Evolutionary conservation across 2,329 filamentous ascomycete genomes (phyloP), one percentile per base, ranked within the genome.

Genomic region (Colletotrichum spinosum): DNA sequence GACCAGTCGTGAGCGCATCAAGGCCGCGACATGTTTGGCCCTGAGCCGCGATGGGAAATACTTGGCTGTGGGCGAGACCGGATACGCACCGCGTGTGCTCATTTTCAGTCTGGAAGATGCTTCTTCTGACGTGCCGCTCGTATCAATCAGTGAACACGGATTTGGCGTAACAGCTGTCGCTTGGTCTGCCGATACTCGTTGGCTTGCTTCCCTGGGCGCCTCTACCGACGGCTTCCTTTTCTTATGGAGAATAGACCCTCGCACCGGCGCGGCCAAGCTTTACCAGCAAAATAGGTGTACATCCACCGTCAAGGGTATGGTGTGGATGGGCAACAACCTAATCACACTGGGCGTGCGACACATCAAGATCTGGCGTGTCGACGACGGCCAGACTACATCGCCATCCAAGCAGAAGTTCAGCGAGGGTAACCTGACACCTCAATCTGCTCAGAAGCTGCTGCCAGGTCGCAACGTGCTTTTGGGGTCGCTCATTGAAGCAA

Each of bases 171-270:
- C 90, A 64, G 92, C 92, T 41, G 88, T 99, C 39, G 91, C 94
- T 2, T 99, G 97, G 85, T 97, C 94, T 67, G 85, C 90, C 1
- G 93, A 97, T 76, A 93, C 92, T 11, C 90, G 87, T 69, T 97
- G 91, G 76, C 85, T 99, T 39, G 96, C 96, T 2, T 97, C 94
- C 17, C 84, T 99, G 11, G 96, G 96, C 35, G 88, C 91, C 15
- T 87, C 92, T 60, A 97, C 97, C 75, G 96, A 99, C 78, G 95
- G 95, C 1, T 98, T 97, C 74, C 83, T 99, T 17, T 97, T 95
- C 75, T 85, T 98, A 35, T 98, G 95, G 94, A 88, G 85, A 70
- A 87, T 97, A 69, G 94, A 97, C 72, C 80, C 90, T n/a, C 91
- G 89, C 53, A 96, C 88, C 9, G 95, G 94, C 15, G 86, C 90